Evolutionary conservation across 2,329 filamentous ascomycete genomes (phyloP), one percentile per base, ranked within the genome.

Genomic region (Neofusicoccum cordaticola): DNA sequence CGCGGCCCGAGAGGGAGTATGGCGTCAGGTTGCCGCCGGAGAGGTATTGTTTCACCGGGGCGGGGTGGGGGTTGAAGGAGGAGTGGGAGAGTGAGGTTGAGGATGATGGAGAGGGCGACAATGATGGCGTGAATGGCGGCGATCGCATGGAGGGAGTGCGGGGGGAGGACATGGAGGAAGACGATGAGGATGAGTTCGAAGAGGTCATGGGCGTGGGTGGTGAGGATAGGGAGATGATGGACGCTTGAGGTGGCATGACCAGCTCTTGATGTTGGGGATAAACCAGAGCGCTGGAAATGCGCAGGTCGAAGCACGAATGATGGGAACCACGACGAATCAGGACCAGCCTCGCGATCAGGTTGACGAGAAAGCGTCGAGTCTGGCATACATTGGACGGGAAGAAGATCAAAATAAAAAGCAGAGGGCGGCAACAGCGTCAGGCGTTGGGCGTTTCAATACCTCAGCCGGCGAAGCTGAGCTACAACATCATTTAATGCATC

Each of bases 1-100:
- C 84, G 45, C 77, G 81, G 68, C 82, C 86, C n/a, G 82, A 85
- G 67, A 77, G 84, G 51, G 81, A 83, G 53, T 86, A 81, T 70
- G 86, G 86, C 2, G 78, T 88, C 65, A 78, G 85, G 65, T 72
- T 89, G 71, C 87, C 87, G 66, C 84, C 84, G 13, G 87, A 89
- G 80, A 78, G 85, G 73, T 88, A 87, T 70, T 86, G 84, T 73
- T 75, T 86, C 57, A 86, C 84, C 3, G 85, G 85, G 0, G 78
- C 79, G 8, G 83, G 81, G 39, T 87, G 84, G 85, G 79, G 81
- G 42, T 73, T 87, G 74, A 82, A 81, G 72, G 83, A 86, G 65
- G 83, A 85, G 70, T 86, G 84, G 84, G 83, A 85, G 62, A 83
- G 81, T 69, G 83, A 85, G 60, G 81, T 78, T 0, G 82, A 84